These are phyloP conservation scores for Termitomyces heimii DNA, from an alignment of 768 basidiomycete species.

Conservation along the genomic window DNA sequence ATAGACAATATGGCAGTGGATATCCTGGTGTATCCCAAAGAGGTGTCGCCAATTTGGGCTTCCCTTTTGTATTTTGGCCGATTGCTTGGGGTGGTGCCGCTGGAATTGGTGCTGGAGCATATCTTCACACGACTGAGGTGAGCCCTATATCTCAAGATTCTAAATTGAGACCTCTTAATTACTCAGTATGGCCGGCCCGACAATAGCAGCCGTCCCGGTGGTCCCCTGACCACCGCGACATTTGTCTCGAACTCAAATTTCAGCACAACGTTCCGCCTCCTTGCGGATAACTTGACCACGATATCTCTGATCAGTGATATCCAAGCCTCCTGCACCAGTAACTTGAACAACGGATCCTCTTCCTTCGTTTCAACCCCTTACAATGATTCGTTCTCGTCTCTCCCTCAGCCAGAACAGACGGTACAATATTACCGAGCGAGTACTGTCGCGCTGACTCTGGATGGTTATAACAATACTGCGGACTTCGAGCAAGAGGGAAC, in stretches of 20 bases:
- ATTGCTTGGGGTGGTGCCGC: conserved; percentile 35
- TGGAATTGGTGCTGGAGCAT: conserved; percentile 16
- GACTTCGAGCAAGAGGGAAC: conserved; percentile 34
- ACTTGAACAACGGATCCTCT: conserved; percentile 17
- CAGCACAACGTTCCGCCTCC: conserved; percentile 33
- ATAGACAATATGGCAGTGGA: conserved; percentile 49
- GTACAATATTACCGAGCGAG: conserved; percentile 70
- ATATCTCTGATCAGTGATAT: conserved; percentile 31
- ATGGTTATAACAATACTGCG: conserved; percentile 64
- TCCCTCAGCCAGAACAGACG: conserved; percentile 45
- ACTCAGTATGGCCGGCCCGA: conserved; percentile 37
- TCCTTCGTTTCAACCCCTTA: conserved; percentile 21
- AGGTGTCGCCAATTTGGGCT: conserved; percentile 37
- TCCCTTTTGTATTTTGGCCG: conserved; percentile 57
- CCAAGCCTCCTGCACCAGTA: conserved; percentile 29
- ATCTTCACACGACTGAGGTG: conserved; percentile 33
- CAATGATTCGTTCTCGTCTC: conserved; percentile 20
- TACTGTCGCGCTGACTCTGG: conserved; percentile 53
- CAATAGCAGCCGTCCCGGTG: conserved; percentile 43
- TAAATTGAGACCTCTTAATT: neutral
- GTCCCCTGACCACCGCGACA: conserved; percentile 28
- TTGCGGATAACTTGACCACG: conserved; percentile 42
- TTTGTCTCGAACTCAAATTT: conserved; percentile 30
- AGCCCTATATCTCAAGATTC: neutral
- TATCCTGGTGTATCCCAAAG: conserved; percentile 37